Evolutionary conservation across 2,329 filamentous ascomycete species (phyloP).

Genomic region (Thelonectria discophora): DNA sequence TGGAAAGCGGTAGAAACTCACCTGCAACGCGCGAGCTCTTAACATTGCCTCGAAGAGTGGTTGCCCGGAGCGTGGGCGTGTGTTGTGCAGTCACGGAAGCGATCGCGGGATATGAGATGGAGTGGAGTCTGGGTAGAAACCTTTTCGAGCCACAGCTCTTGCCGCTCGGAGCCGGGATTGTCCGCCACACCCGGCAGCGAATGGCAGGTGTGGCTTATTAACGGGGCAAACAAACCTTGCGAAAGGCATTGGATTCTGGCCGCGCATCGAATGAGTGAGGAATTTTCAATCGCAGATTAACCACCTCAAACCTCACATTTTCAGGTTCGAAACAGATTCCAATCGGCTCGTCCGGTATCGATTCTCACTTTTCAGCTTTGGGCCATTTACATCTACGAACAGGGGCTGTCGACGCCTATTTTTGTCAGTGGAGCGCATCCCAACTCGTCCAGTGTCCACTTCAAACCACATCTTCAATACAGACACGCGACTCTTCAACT

Average conservation of each 20-base stretch:
- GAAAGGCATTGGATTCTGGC: neutral
- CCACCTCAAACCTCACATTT: neutral
- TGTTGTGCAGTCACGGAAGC: slow-evolving; percentile 20
- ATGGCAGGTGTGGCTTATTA: slow-evolving; percentile 1
- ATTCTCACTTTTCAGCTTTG: neutral
- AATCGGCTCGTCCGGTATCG: neutral
- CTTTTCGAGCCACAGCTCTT: slow-evolving; percentile 34
- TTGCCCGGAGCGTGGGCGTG: slow-evolving; percentile 30
- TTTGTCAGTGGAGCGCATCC: slow-evolving; percentile 24
- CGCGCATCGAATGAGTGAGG: neutral
- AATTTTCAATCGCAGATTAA: neutral
- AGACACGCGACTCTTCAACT: slow-evolving; percentile 15
- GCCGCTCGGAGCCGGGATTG: slow-evolving; percentile 33
- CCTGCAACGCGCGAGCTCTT: slow-evolving; percentile 53
- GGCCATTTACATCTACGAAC: neutral
- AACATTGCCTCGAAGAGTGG: slow-evolving; percentile 50
- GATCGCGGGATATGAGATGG: slow-evolving; percentile 6
- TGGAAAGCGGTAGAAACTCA: slow-evolving; percentile 31
- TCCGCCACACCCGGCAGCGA: slow-evolving; percentile 31
- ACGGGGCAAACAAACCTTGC: neutral
- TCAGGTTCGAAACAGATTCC: neutral
- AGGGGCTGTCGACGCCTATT: slow-evolving; percentile 22
- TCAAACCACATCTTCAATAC: slow-evolving; percentile 35
- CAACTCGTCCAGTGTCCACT: slow-evolving; percentile 16
- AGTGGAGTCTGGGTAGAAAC: slow-evolving; percentile 28